Base-by-base conservation (phyloP, 1,139 yeast genomes). In the Pichia sp. region DNA sequence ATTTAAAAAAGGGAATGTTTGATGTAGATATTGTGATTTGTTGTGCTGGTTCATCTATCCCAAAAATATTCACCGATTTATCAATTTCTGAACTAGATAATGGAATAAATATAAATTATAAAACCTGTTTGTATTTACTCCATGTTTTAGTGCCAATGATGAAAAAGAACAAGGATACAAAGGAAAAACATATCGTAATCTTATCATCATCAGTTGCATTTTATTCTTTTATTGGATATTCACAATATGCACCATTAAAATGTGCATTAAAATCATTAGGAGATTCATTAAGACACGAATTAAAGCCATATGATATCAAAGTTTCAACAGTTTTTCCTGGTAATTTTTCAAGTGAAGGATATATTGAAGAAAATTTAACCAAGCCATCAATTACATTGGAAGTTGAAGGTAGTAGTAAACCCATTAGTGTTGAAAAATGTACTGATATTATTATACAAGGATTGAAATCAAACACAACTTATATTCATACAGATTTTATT, bases 341-440 rank as follows among this genome's bases (percentile, higher is more conserved):
- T 0, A 88, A 87, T 57, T 88, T 91, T 63, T 74, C 69, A 38
- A 82, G 95, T 50, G 97, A 89, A 61, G 99, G 98, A 0, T 93
- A 63, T 55, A 76, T 66, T 6, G 78, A 78, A 46, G 99, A 93
- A 61, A 84, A 89, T 56, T 64, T 65, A 47, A 82, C 94, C 6
- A 93, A 93, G 58, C 98, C 98, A 0, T 74, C 71, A 22, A 85
- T 93, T 45, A 89, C 97, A 2, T 75, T 71, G 47, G 64, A 64
- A 23, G 86, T 93, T 33, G 98, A 93, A 61, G 98, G 98, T 1
- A 71, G 94, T 1, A 82, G 94, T 14, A 61, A 58, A 6, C 78
- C 96, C 0, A 81, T 87, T 21, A 58, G 80, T 1, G 80, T 84
- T 2, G 80, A 74, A 16, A 66, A 68, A 37, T 87, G 95, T 55